Conservation (phyloP, 2,329 filamentous ascomycete species). For the Xylariaceae sp. region DNA sequence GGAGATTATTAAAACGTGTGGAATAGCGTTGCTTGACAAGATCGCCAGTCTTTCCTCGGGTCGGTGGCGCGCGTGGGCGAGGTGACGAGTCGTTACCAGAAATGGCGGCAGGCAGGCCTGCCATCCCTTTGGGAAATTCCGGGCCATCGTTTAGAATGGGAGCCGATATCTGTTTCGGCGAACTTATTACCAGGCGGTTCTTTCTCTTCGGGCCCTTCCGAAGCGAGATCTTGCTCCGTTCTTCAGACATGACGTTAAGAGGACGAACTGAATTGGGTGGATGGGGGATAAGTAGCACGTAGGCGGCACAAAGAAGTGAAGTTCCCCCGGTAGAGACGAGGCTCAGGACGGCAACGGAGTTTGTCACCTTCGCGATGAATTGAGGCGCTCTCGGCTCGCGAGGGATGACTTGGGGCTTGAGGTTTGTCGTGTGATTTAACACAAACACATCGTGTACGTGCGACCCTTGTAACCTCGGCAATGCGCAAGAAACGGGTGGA, state of each 20-base stretch:
- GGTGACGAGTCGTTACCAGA: slow-evolving; percentile 26
- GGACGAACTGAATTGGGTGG: background rate
- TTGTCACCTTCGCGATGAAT: background rate
- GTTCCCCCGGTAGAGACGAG: background rate
- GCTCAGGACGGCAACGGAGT: background rate
- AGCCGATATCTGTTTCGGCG: slow-evolving; percentile 57
- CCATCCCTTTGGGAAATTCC: slow-evolving; percentile 32
- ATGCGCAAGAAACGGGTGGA: too few relatives aligned
- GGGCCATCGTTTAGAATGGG: slow-evolving; percentile 51
- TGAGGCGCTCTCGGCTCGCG: background rate
- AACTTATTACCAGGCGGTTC: slow-evolving; percentile 55
- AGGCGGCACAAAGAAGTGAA: background rate
- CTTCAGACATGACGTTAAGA: slow-evolving; percentile 51
- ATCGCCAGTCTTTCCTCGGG: slow-evolving; percentile 64
- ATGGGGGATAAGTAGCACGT: background rate
- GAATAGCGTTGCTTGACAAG: slow-evolving; percentile 94
- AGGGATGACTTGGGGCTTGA: background rate
- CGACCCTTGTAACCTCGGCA: too few relatives aligned
- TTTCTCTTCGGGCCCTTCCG: slow-evolving; percentile 57
- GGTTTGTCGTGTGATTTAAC: too few relatives aligned
- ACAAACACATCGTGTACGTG: too few relatives aligned
- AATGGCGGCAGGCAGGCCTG: slow-evolving; percentile 30
- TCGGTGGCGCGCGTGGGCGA: slow-evolving; percentile 39
- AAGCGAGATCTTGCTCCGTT: slow-evolving; percentile 57
- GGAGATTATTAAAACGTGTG: slow-evolving; percentile 77